phyloP scores from a whole-genome alignment of 805 yeast genomes.

The Wickerhamiella azyma region DNA sequence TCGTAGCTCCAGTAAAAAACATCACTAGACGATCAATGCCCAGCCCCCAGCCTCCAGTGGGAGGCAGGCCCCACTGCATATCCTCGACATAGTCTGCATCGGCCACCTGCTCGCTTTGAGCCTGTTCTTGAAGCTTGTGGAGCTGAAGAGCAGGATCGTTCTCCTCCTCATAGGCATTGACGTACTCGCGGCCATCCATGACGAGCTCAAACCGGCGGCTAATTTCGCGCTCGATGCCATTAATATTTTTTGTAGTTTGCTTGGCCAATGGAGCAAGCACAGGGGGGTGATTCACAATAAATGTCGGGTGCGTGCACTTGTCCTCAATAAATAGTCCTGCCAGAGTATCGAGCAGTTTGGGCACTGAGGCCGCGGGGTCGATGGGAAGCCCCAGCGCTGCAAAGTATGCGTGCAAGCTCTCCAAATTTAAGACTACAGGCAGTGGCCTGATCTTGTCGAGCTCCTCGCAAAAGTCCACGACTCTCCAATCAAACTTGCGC shows the following conservation, averaged over 20 bases:
- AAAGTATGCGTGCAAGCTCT: slow-evolving; percentile 26
- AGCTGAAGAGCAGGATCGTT: slow-evolving; percentile 68
- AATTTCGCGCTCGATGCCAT: slow-evolving; percentile 23
- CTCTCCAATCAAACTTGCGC: slow-evolving; percentile 22
- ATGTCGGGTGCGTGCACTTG: slow-evolving; percentile 47
- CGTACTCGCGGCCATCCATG: slow-evolving; percentile 64
- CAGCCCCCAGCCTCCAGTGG: slow-evolving; percentile 97
- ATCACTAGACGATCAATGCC: slow-evolving; percentile 83
- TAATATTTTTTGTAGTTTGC: slow-evolving; percentile 27
- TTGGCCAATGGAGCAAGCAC: slow-evolving; percentile 81
- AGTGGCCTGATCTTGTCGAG: slow-evolving; percentile 44
- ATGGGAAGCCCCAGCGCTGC: slow-evolving; percentile 14
- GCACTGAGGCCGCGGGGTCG: slow-evolving; percentile 27
- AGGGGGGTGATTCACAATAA: slow-evolving; percentile 74
- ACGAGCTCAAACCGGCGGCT: slow-evolving; percentile 77
- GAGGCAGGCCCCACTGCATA: slow-evolving; percentile 91
- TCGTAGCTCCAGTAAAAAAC: slow-evolving; percentile 48
- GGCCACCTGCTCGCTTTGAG: slow-evolving; percentile 45
- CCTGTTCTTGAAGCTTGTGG: slow-evolving; percentile 47
- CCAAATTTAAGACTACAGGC: slow-evolving; percentile 33
- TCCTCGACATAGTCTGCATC: slow-evolving; percentile 58
- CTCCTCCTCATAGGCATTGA: slow-evolving; percentile 94
- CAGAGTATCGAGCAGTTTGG: slow-evolving; percentile 51
- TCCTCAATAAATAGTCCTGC: slow-evolving; percentile 54
- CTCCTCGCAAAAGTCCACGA: slow-evolving; percentile 53